Base-by-base conservation (phyloP, 495 filamentous ascomycete genomes). In the Aspergillus ostianus region DNA sequence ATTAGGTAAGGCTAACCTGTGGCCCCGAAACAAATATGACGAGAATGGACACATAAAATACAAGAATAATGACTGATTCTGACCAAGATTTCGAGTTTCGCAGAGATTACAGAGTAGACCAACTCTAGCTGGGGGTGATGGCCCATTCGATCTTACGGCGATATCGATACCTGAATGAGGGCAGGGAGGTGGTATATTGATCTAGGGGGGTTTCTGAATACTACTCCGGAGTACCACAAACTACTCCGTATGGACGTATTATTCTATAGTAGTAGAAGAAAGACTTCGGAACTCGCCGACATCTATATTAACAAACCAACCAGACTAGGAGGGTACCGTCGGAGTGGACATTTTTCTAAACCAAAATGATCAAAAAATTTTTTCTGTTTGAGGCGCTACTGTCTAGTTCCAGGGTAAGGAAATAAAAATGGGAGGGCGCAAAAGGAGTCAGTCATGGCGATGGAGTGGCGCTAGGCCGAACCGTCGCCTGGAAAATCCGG, bases 401-500 rank as follows among this genome's bases (percentile, higher is more conserved):
- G 23, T n/a, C 23, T 26, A 26, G 44, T 30, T 26, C 29, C 29
- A 32, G 29, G 29, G 29, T 32, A 32, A n/a, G n/a, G n/a, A n/a
- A n/a, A n/a, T n/a, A n/a, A n/a, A n/a, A n/a, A n/a, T n/a, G n/a
- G n/a, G n/a, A n/a, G n/a, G n/a, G n/a, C n/a, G n/a, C n/a, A n/a
- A n/a, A n/a, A n/a, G n/a, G n/a, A n/a, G n/a, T n/a, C n/a, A n/a
- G n/a, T 15, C 12, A 53, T 41, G 18, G 51, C 9, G 29, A 53
- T 19, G 51, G 51, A 53, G 51, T 12, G 18, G 30, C 51, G 29
- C 51, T 53, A 53, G 13, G 51, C 51, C 41, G 36, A 44, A 53
- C n/a, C 51, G 52, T 46, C 52, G 30, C 45, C 36, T 41, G 36
- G 45, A 44, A 45, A 53, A 10, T 23, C 55, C 55, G 55, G 55